These are phyloP conservation scores for Lasiosphaeris hirsuta DNA, from an alignment of 495 filamentous ascomycete genomes.

Conservation along the genomic window DNA sequence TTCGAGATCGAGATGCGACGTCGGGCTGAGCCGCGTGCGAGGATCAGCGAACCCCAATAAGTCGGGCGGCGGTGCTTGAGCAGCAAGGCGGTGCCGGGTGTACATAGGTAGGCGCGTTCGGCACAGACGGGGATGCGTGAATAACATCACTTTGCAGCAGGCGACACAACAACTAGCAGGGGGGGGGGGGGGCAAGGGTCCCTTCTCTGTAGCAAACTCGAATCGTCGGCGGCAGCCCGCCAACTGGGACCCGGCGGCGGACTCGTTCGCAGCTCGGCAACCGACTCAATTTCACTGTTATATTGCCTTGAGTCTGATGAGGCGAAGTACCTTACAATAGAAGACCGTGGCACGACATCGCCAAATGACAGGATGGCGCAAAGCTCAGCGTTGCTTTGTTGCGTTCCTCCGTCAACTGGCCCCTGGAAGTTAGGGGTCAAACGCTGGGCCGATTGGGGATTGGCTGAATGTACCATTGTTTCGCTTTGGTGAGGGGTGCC, in stretches of 20 bases:
- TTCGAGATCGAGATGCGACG: too few species aligned
- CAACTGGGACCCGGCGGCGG: too few species aligned
- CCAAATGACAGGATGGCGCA: not conserved
- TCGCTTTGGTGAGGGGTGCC: constrained; percentile 5
- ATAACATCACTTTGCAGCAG: not conserved
- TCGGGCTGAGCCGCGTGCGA: too few species aligned
- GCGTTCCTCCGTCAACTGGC: constrained; percentile 21
- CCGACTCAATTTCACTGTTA: too few species aligned
- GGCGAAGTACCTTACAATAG: too few species aligned
- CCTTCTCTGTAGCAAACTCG: not conserved
- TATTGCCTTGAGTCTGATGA: too few species aligned
- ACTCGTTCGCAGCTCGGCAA: too few species aligned
- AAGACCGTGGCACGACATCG: not conserved
- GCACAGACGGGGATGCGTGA: not conserved
- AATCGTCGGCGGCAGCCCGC: not conserved
- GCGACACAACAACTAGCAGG: not conserved
- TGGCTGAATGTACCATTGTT: constrained; percentile 1
- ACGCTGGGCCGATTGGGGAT: not conserved
- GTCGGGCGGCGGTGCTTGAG: too few species aligned
- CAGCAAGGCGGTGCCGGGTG: not conserved
- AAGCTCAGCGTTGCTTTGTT: not conserved
- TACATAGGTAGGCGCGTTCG: too few species aligned
- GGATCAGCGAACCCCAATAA: too few species aligned
- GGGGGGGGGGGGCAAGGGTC: constrained; percentile 1
- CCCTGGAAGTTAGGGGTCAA: constrained; percentile 6